Conservation (phyloP, 352 stramenopile species). For the Pseudoperonospora humuli region DNA sequence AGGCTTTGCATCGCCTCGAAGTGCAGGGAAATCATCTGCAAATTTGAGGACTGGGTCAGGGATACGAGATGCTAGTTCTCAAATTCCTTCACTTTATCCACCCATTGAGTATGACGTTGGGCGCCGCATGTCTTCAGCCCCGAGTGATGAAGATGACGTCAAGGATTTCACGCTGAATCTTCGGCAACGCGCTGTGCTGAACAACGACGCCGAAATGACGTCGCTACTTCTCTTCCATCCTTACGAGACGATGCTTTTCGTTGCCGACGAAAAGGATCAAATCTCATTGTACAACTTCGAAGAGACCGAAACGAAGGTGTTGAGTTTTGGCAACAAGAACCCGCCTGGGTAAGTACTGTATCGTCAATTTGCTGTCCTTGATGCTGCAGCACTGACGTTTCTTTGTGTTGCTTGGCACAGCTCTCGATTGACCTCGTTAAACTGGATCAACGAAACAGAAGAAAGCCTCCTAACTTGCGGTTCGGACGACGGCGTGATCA, state of each 20-base stretch:
- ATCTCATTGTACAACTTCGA: conserved; percentile 95
- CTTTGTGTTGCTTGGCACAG: conserved; percentile 19
- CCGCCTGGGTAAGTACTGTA: conserved; percentile 46
- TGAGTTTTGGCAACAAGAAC: conserved; percentile 83
- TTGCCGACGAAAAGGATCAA: conserved; percentile 91
- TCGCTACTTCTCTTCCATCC: conserved; percentile 95
- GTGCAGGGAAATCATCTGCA: conserved; percentile 9
- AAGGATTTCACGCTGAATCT: conserved; percentile 83
- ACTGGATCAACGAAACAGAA: conserved; percentile 95
- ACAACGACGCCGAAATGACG: conserved; percentile 91
- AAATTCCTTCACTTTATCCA: conserved; percentile 22
- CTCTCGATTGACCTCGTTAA: conserved; percentile 89
- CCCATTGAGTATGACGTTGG: conserved; percentile 24
- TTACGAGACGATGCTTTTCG: conserved; percentile 90
- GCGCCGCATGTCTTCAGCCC: conserved; percentile 11
- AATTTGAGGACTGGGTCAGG: conserved; percentile 3
- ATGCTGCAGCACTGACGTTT: conserved; percentile 4
- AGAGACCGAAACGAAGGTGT: conserved; percentile 73
- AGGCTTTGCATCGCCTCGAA: conserved; percentile 37
- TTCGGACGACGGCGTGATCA: conserved; percentile 94
- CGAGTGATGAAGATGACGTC: conserved; percentile 53
- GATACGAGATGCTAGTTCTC: conserved; percentile 7
- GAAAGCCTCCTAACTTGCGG: conserved; percentile 92
- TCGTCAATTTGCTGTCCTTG: conserved; percentile 1
- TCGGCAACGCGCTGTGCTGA: conserved; percentile 87